Evolutionary conservation across 805 yeast genomes (phyloP).

Genomic region (Schwanniomyces yamadae): DNA sequence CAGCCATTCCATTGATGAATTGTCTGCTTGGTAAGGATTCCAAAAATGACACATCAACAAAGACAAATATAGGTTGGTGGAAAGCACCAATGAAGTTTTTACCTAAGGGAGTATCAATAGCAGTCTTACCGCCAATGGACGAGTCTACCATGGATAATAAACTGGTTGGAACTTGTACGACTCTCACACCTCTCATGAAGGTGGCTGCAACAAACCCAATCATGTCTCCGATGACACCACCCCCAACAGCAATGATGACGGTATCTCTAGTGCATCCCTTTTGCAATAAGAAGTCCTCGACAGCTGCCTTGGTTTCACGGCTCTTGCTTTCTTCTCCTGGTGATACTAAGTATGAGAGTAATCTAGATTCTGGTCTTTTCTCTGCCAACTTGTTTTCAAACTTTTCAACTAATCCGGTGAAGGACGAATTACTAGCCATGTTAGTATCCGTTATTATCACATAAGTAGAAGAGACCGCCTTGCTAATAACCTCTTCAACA

Average conservation of each 20-base stretch:
- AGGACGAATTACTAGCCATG: constrained; percentile 64
- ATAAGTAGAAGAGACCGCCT: constrained; percentile 82
- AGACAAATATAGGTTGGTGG: constrained; percentile 91
- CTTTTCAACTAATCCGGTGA: constrained; percentile 43
- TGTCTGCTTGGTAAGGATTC: constrained; percentile 89
- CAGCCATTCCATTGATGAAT: constrained; percentile 97
- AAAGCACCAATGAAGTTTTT: constrained; percentile 96
- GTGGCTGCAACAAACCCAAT: constrained; percentile 99
- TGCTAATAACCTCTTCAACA: constrained; percentile 59
- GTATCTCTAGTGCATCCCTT: constrained; percentile 96
- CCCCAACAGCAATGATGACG: constrained; percentile 91
- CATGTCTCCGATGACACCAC: constrained; percentile 99
- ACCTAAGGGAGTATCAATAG: constrained; percentile 94
- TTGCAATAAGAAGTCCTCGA: constrained; percentile 81
- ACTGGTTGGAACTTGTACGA: constrained; percentile 92
- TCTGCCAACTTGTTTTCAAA: constrained; percentile 38
- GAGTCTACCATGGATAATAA: constrained; percentile 96
- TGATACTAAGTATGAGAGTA: constrained; percentile 70
- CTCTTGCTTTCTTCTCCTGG: constrained; percentile 94
- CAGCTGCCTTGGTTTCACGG: constrained; percentile 84
- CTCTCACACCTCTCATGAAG: constrained; percentile 96
- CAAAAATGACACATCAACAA: constrained; percentile 84
- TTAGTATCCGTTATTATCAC: constrained; percentile 87
- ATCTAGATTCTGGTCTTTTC: constrained; percentile 55
- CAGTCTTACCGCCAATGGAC: constrained; percentile 97